Percentiles rank a stretch among this genome's conserved stretches.
Evolutionary conservation across 108 stramenopile species (phyloP).

Genomic region (Epithemia pelagica): DNA sequence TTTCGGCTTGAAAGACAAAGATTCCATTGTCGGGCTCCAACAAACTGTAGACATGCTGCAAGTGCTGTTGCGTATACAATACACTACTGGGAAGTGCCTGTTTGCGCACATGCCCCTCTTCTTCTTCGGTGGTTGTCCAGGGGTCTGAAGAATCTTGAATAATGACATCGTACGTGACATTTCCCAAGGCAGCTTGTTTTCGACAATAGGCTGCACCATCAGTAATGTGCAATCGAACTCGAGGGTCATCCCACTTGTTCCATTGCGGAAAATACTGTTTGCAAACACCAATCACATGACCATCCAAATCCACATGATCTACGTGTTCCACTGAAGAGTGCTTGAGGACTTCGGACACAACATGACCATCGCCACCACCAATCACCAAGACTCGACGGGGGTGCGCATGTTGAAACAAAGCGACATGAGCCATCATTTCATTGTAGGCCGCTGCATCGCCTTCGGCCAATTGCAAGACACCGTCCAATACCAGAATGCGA

Average conservation of each 20-base stretch:
- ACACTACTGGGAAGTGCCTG: slow-evolving; percentile 48
- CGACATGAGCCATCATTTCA: slow-evolving; percentile 82
- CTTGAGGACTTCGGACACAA: slow-evolving; percentile 42
- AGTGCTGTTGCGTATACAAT: slow-evolving; percentile 54
- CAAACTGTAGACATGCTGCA: slow-evolving; percentile 39
- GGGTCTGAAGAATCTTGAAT: slow-evolving; percentile 80
- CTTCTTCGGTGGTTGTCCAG: slow-evolving; percentile 28
- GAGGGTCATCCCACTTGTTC: slow-evolving; percentile 62
- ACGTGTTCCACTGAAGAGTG: slow-evolving; percentile 43
- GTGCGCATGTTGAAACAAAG: slow-evolving; percentile 64
- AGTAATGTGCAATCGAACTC: slow-evolving; percentile 50
- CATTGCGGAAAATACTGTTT: slow-evolving; percentile 63
- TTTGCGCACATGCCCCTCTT: slow-evolving; percentile 28
- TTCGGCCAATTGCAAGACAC: slow-evolving; percentile 66
- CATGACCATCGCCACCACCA: slow-evolving; percentile 76
- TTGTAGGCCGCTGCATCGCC: slow-evolving; percentile 75
- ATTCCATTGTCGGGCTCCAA: slow-evolving; percentile 46
- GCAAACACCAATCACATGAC: slow-evolving; percentile 55
- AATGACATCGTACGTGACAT: slow-evolving; percentile 56
- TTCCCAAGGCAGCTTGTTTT: slow-evolving; percentile 11
- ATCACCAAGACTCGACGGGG: slow-evolving; percentile 52
- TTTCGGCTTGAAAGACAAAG: slow-evolving; percentile 58
- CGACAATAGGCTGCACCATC: slow-evolving; percentile 70
- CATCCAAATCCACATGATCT: slow-evolving; percentile 80
- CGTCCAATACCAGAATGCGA: slow-evolving; percentile 62